phyloP scores from a whole-genome alignment of 2,329 filamentous ascomycete genomes.

The Exophiala aquamarina region DNA sequence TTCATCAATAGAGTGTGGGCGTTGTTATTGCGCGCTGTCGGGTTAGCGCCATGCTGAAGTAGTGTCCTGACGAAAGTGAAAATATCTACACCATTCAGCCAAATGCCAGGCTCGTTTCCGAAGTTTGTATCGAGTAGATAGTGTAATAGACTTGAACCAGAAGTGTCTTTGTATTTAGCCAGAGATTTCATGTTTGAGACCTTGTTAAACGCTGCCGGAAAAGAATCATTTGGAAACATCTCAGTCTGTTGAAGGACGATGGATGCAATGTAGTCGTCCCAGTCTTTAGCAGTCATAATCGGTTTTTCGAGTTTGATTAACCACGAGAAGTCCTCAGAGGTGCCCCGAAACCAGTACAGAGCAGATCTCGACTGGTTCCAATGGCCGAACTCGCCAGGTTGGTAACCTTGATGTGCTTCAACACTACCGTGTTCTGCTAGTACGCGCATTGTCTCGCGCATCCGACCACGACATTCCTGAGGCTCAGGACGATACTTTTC shows the following conservation, averaged over 20 bases:
- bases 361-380: not conserved
- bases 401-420: not conserved
- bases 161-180: slow-evolving; percentile 1
- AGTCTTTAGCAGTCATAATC: no score
- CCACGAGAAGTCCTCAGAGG: not conserved
- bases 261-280: not conserved
- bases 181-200: not conserved
- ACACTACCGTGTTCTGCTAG: not conserved
- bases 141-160: not conserved
- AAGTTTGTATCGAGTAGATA: slow-evolving; percentile 2
- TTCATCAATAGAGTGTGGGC: no score
- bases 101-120: no score
- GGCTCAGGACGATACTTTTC: no score
- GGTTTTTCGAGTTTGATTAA: not conserved
- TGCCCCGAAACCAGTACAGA: not conserved
- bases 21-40: no score
- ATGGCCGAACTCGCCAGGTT: not conserved
- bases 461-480: no score
- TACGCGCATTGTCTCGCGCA: no score
- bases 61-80: no score
- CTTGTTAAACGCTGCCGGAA: not conserved
- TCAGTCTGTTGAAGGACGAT: slow-evolving; percentile 1
- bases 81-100: no score
- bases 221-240: no score
- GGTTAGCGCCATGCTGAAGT: no score